Conservation (phyloP, 1,284 basidiomycete species). For the Rhodotorula glutinis region DNA sequence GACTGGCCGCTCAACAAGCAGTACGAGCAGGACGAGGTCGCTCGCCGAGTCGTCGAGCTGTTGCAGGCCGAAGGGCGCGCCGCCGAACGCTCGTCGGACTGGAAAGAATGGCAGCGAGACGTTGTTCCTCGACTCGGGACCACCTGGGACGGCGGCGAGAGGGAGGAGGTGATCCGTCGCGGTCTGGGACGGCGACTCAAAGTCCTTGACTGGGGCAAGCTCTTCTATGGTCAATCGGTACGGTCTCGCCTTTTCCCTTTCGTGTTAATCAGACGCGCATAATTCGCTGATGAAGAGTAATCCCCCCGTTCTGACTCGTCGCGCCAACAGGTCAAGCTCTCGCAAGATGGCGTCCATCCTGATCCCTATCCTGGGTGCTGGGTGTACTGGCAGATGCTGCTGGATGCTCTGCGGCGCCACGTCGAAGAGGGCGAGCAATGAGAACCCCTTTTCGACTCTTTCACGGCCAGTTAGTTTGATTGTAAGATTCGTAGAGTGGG, state of each 20-base stretch:
- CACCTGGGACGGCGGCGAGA: background rate
- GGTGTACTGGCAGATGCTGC: background rate
- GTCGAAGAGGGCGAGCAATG: too few relatives aligned
- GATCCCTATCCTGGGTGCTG: background rate
- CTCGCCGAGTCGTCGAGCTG: background rate
- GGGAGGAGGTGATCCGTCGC: background rate
- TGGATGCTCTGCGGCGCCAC: background rate
- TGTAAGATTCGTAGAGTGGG: too few relatives aligned
- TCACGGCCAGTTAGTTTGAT: too few relatives aligned
- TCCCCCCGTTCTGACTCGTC: background rate
- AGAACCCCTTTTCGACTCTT: too few relatives aligned
- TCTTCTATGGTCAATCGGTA: background rate
- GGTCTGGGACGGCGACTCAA: background rate
- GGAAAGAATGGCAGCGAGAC: background rate
- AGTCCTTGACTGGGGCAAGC: constrained; percentile 3
- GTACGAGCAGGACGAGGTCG: background rate
- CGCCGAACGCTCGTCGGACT: background rate
- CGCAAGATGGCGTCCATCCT: background rate
- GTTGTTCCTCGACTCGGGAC: background rate
- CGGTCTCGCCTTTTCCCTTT: background rate
- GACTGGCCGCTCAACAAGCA: constrained; percentile 1
- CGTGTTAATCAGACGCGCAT: background rate
- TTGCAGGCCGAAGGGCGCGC: background rate
- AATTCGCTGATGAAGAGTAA: background rate
- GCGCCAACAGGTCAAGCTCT: background rate